These are phyloP conservation scores for Aureobasidium melanogenum DNA, from an alignment of 2,329 filamentous ascomycete species.

Conservation along the genomic window DNA sequence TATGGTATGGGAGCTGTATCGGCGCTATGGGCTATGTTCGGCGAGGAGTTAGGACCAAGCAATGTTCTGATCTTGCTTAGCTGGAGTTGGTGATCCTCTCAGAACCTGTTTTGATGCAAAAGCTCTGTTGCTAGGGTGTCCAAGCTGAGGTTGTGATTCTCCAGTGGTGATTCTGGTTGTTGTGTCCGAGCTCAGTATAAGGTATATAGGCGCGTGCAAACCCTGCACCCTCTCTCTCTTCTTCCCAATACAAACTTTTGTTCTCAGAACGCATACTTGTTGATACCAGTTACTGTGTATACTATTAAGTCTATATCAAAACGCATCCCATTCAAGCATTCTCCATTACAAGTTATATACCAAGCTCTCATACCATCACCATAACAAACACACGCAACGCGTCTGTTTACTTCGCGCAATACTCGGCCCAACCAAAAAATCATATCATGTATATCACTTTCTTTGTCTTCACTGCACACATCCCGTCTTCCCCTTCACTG, in stretches of 20 bases:
- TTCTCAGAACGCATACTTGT: not conserved
- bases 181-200: not conserved
- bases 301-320: not conserved
- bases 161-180: not conserved
- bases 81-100: not conserved
- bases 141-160: not conserved
- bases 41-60: not conserved
- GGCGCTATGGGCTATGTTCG: not conserved
- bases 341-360: not conserved
- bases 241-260: not conserved
- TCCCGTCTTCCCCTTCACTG: not conserved
- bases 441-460: not conserved
- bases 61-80: not conserved
- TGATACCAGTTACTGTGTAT: not conserved
- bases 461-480: not conserved
- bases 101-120: not conserved
- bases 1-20: not conserved
- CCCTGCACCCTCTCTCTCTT: not conserved
- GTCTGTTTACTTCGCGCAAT: not conserved
- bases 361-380: not conserved
- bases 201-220: not conserved
- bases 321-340: not conserved
- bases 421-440: not conserved
- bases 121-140: slow-evolving; percentile 1
- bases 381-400: slow-evolving; percentile 1